Evolutionary conservation across 257 asterid genomes (phyloP).

Genomic region (Solanum gracilifrons): DNA sequence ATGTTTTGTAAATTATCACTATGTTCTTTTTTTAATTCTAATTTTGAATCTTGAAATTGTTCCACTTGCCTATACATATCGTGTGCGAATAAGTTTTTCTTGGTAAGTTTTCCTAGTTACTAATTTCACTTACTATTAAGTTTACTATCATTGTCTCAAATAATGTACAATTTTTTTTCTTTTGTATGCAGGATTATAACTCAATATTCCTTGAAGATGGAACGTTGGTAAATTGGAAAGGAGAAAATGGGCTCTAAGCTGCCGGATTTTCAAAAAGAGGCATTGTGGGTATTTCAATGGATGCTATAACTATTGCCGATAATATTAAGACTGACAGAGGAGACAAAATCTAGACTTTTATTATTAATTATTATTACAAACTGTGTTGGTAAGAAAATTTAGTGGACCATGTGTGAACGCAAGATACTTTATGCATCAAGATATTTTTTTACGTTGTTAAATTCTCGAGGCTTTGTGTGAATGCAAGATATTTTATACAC

Average conservation of each 20-base stretch:
- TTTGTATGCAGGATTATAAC: neutral
- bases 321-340: neutral
- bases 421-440: neutral
- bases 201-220: neutral
- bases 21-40: neutral
- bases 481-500: neutral
- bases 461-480: neutral
- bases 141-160: neutral
- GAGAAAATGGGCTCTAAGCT: neutral
- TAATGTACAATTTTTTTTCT: neutral
- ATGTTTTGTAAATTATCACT: neutral
- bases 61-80: neutral
- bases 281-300: neutral
- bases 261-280: neutral
- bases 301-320: neutral
- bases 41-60: neutral
- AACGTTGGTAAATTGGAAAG: neutral
- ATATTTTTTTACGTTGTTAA: neutral
- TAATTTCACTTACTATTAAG: no score
- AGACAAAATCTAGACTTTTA: neutral
- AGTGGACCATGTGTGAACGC: accelerated
- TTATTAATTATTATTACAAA: neutral
- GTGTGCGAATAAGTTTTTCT: neutral
- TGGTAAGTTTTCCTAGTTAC: no score
- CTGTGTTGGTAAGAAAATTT: neutral